Conservation (phyloP, 257 asterid species). For the Handroanthus guayacan region DNA sequence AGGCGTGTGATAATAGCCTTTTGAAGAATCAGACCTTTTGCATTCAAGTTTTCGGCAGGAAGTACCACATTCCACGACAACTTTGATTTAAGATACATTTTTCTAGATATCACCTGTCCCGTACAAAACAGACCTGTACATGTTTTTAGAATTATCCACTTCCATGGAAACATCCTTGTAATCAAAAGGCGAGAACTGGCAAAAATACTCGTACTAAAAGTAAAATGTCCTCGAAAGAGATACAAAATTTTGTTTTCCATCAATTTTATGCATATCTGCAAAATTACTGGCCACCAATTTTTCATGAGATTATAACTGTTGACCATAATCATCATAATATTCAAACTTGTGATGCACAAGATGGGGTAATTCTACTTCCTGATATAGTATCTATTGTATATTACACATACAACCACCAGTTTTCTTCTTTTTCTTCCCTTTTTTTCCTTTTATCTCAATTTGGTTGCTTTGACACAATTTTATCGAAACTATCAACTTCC, state of each 20-base stretch:
- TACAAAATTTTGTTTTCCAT: not conserved
- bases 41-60: slow-evolving; percentile 61
- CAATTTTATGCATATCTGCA: too few species aligned
- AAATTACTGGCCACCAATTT: too few species aligned
- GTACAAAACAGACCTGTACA: not conserved
- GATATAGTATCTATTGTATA: too few species aligned
- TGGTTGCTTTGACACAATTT: too few species aligned
- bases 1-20: slow-evolving; percentile 76
- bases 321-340: too few species aligned
- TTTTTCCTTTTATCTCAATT: too few species aligned
- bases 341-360: too few species aligned
- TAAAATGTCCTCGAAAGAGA: not conserved
- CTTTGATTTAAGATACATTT: slow-evolving; percentile 54
- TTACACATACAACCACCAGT: too few species aligned
- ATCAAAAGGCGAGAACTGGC: not conserved
- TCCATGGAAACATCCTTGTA: not conserved
- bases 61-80: slow-evolving; percentile 68
- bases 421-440: too few species aligned
- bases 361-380: too few species aligned
- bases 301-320: too few species aligned
- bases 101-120: slow-evolving; percentile 34
- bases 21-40: slow-evolving; percentile 72
- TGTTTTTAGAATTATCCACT: not conserved
- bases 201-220: not conserved
- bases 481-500: too few species aligned